phyloP scores from a whole-genome alignment of 2,329 filamentous ascomycete genomes.

The Venturia nashicola region DNA sequence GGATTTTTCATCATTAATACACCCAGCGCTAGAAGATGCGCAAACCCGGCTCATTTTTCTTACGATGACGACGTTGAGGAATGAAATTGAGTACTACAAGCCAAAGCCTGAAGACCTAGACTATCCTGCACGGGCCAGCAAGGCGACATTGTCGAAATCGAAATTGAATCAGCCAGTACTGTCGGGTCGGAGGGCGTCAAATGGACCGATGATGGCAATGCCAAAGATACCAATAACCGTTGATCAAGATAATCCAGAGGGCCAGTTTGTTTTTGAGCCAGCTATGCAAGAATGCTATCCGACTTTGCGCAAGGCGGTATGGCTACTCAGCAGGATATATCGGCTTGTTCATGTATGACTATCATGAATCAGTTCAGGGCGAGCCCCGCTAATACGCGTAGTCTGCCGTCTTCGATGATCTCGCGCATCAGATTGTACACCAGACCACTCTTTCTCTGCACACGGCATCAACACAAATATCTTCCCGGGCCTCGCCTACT shows the following conservation, averaged over 20 bases:
- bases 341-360: conserved; percentile 50
- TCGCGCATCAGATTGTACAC: conserved; percentile 73
- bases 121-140: conserved; percentile 36
- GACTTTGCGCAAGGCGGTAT: conserved; percentile 53
- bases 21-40: conserved; percentile 54
- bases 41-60: conserved; percentile 56
- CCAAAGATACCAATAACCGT: conserved; percentile 40
- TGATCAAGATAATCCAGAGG: conserved; percentile 36
- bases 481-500: conserved; percentile 48
- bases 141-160: conserved; percentile 11
- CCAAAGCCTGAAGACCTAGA: conserved; percentile 53
- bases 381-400: conserved; percentile 19
- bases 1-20: conserved; percentile 50
- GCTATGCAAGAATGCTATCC: conserved; percentile 53
- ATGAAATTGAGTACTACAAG: conserved; percentile 55
- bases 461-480: conserved; percentile 60
- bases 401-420: conserved; percentile 58
- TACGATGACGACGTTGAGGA: conserved; percentile 48
- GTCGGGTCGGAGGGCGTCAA: conserved; percentile 40
- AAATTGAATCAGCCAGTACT: conserved; percentile 29
- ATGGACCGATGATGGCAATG: conserved; percentile 27
- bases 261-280: conserved; percentile 42
- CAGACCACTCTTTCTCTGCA: conserved; percentile 78
- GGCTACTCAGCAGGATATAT: conserved; percentile 57
- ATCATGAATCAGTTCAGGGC: not conserved